Evolutionary conservation across 495 filamentous ascomycete genomes (phyloP).

Genomic region (Amorphotheca resinae): DNA sequence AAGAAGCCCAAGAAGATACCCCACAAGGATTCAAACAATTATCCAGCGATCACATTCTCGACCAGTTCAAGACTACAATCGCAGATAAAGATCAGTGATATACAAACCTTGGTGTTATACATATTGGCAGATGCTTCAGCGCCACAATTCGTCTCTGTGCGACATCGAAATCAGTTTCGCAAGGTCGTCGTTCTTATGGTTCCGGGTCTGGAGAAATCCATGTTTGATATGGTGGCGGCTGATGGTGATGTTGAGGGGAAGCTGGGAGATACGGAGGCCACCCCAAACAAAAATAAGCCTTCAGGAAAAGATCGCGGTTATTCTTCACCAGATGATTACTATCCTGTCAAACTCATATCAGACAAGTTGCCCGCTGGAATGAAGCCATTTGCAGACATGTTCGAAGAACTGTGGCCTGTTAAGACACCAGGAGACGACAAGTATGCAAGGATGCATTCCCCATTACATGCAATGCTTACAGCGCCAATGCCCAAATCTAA

Average conservation of each 20-base stretch:
- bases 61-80: conserved; percentile 53
- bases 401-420: conserved; percentile 80
- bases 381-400: conserved; percentile 65
- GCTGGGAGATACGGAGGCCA: neutral
- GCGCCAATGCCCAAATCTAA: conserved; percentile 51
- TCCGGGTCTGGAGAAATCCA: conserved; percentile 76
- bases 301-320: conserved; percentile 1
- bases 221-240: conserved; percentile 43
- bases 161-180: conserved; percentile 59
- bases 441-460: conserved; percentile 67
- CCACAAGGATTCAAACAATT: conserved; percentile 39
- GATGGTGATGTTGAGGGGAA: neutral
- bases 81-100: conserved; percentile 61
- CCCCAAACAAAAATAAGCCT: too few relatives aligned
- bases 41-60: conserved; percentile 61
- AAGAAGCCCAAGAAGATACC: conserved; percentile 51
- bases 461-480: conserved; percentile 65
- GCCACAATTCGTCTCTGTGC: conserved; percentile 79
- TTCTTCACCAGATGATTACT: conserved; percentile 53
- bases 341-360: conserved; percentile 51
- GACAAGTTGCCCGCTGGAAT: conserved; percentile 50
- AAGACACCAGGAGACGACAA: conserved; percentile 74
- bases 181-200: conserved; percentile 92
- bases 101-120: conserved; percentile 78
- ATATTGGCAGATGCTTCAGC: conserved; percentile 71